Evolutionary conservation across 257 asterid species (phyloP).

Genomic region (Salvia miltiorrhiza): DNA sequence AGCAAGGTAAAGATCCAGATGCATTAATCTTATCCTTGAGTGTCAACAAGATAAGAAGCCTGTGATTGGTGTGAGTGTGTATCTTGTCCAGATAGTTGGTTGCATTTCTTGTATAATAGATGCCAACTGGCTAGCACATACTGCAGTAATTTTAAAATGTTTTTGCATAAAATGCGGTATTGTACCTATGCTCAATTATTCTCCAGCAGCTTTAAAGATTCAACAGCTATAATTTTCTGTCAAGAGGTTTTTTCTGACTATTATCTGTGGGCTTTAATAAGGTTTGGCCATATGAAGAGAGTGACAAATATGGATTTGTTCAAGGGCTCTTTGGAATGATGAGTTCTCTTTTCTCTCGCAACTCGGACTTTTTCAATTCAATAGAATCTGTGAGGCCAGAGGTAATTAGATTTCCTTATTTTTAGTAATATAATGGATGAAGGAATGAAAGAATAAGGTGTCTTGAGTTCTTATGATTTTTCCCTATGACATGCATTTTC

Average conservation of each 20-base stretch:
- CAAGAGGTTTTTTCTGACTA: constrained; percentile 26
- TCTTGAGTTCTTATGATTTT: background rate
- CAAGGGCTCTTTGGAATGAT: constrained; percentile 88
- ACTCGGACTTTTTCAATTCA: constrained; percentile 53
- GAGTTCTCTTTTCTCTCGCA: constrained; percentile 62
- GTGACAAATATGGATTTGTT: constrained; percentile 75
- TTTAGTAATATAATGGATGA: background rate
- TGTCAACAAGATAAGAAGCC: constrained; percentile 6
- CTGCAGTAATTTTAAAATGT: too few relatives aligned
- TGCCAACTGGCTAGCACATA: constrained; percentile 13
- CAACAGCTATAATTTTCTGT: constrained; percentile 4
- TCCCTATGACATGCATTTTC: constrained; percentile 26
- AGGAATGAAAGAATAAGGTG: background rate
- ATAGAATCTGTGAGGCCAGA: constrained; percentile 47
- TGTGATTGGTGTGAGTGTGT: constrained; percentile 4
- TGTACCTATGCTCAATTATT: constrained; percentile 9
- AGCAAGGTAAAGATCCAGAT: constrained; percentile 61
- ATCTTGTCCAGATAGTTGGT: constrained; percentile 1
- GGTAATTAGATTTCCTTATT: constrained; percentile 41
- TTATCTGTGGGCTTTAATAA: constrained; percentile 26
- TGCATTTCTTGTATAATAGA: background rate
- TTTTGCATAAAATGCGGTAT: background rate
- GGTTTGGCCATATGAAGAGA: constrained; percentile 99
- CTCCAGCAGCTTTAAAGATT: constrained; percentile 1
- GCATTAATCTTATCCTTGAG: constrained; percentile 3